Evolutionary conservation across 164 flowering plant genomes (phyloP).

Genomic region (Buxus sempervirens): DNA sequence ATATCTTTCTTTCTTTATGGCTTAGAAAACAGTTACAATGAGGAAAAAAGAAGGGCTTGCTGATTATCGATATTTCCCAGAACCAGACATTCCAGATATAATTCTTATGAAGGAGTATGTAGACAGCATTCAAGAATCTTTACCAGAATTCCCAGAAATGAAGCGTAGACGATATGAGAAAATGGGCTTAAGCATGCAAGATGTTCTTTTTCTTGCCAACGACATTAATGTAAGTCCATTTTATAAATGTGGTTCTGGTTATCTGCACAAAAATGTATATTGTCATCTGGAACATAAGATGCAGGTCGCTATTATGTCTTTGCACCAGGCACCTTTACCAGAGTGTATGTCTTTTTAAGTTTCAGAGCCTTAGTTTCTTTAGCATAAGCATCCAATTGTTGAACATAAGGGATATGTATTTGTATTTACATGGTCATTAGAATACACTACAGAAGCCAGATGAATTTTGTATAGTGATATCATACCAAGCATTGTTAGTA

Average conservation of each 20-base stretch:
- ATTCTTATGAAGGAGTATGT: constrained; percentile 57
- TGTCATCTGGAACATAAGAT: background rate
- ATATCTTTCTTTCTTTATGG: constrained; percentile 11
- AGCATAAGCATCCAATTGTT: too few relatives aligned
- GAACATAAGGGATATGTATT: too few relatives aligned
- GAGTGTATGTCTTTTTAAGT: background rate
- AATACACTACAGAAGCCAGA: background rate
- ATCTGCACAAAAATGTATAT: background rate
- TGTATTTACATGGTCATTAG: too few relatives aligned
- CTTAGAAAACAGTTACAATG: constrained; percentile 83
- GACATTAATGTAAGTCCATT: constrained; percentile 59
- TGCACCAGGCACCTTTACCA: background rate
- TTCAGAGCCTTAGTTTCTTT: too few relatives aligned
- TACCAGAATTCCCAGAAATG: constrained; percentile 83
- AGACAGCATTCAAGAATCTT: constrained; percentile 40
- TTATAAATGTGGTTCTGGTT: background rate
- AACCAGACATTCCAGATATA: constrained; percentile 91
- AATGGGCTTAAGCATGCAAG: constrained; percentile 92
- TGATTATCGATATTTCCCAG: constrained; percentile 94
- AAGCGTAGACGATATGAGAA: constrained; percentile 81
- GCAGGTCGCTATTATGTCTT: background rate
- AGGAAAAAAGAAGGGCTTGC: constrained; percentile 95
- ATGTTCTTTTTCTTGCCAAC: constrained; percentile 85
- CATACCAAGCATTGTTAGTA: background rate
- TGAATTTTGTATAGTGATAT: background rate